Evolutionary conservation across 1,284 basidiomycete genomes (phyloP), one percentile per base, ranked within the genome.

Genomic region (Ganoderma lucidum): DNA sequence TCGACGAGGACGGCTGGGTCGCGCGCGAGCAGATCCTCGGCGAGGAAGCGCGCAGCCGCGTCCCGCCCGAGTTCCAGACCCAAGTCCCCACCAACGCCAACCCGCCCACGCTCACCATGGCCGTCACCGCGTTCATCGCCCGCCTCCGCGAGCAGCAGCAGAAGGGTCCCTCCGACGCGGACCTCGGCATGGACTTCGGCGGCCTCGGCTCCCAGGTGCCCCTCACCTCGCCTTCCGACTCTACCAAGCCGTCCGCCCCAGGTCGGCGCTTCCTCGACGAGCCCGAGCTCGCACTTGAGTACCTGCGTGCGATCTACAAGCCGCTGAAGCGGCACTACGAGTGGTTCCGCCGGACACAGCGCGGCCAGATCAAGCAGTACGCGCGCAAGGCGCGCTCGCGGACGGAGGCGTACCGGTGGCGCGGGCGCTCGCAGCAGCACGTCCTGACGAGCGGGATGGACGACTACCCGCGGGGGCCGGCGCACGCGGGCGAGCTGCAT

Each of bases 31-130:
- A 98, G 79, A 98, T 98, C 70, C 86, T 98, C 0, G 96, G 96
- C 9, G 96, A 97, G 73, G 96, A 98, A 83, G 96, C 97, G 3
- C 88, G 96, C 55, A 97, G 94, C 84, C 94, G 93, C 80, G 93
- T 92, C 68, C 96, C 96, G 2, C 75, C 83, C 32, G 93, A 97
- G 77, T 98, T 98, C 83, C 93, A 93, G 78, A 94, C 93, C 1
- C 96, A 98, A 80, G 95, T 97, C 41, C 96, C 97, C 12, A 93
- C 89, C 67, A 95, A 96, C 77, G 97, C 95, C 63, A 98, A 98
- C 79, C 96, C 97, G 2, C 96, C 97, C 0, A 98, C 96, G 0
- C 86, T 98, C 35, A 90, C 93, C 4, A 95, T 97, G 90, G 96
- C 94, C 0, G 89, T 98, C 44, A 95, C 93, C 0, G 91, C 93